Evolutionary conservation across 108 stramenopile species (phyloP).

Genomic region (Epithemia pelagica): DNA sequence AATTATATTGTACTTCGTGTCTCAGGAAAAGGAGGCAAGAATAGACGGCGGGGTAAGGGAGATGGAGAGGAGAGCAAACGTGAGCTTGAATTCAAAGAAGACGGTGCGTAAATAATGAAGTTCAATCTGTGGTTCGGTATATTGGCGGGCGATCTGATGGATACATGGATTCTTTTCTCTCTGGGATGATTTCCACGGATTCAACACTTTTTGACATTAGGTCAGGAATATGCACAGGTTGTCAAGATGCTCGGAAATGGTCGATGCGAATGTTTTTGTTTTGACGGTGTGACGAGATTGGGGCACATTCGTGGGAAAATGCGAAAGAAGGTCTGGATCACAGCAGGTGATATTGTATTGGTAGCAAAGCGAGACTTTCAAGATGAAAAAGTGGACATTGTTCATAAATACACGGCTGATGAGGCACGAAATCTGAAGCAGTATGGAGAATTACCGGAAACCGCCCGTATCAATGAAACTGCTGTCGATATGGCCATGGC

Average conservation of each 20-base stretch:
- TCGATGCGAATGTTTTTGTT: constrained; percentile 97
- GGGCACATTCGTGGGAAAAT: constrained; percentile 99
- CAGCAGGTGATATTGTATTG: constrained; percentile 96
- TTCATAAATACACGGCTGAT: constrained; percentile 98
- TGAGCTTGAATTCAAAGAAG: constrained; percentile 99
- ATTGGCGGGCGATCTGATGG: too few relatives aligned
- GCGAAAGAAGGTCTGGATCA: constrained; percentile 98
- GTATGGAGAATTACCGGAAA: constrained; percentile 98
- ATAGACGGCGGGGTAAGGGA: constrained; percentile 97
- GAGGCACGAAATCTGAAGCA: constrained; percentile 99
- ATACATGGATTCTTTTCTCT: not conserved
- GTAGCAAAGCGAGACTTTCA: constrained; percentile 98
- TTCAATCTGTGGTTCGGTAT: constrained; percentile 25
- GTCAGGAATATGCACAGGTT: constrained; percentile 91
- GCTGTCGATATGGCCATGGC: constrained; percentile 99
- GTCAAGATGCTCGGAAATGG: constrained; percentile 98
- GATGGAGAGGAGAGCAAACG: constrained; percentile 98
- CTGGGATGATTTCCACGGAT: too few relatives aligned
- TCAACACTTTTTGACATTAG: too few relatives aligned
- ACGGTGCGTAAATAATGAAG: constrained; percentile 31
- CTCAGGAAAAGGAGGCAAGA: constrained; percentile 98
- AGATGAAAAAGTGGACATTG: constrained; percentile 99
- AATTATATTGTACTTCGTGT: too few relatives aligned
- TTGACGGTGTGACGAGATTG: constrained; percentile 96
- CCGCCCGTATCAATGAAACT: constrained; percentile 98